Conservation (phyloP, 1,139 yeast species). For the Barnettozyma hawaiiensis region DNA sequence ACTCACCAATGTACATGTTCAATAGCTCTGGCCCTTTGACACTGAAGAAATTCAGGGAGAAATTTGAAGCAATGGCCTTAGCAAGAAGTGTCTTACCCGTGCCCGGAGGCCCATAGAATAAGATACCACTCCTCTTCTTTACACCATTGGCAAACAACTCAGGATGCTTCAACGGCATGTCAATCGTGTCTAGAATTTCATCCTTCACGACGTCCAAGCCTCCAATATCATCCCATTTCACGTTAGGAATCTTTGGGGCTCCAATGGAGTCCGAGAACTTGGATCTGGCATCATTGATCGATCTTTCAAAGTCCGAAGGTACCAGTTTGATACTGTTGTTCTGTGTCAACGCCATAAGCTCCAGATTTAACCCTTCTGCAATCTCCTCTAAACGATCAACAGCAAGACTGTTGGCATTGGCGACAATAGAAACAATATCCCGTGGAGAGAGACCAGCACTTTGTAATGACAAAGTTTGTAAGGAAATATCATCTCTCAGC, state of each 20-base stretch:
- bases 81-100: constrained; percentile 94
- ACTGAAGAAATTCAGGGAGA: constrained; percentile 87
- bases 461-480: constrained; percentile 63
- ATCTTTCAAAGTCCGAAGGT: constrained; percentile 61
- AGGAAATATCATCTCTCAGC: constrained; percentile 49
- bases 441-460: constrained; percentile 92
- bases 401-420: constrained; percentile 57
- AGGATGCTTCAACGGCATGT: constrained; percentile 91
- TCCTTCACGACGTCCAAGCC: constrained; percentile 85
- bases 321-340: constrained; percentile 53
- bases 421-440: constrained; percentile 69
- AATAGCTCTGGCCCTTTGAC: constrained; percentile 94
- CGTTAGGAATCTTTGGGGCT: constrained; percentile 93
- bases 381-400: constrained; percentile 39
- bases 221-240: constrained; percentile 93
- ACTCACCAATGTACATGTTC: constrained; percentile 97
- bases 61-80: constrained; percentile 93
- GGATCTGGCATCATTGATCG: constrained; percentile 78
- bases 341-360: constrained; percentile 27
- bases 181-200: constrained; percentile 91
- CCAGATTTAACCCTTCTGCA: constrained; percentile 21
- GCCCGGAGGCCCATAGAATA: constrained; percentile 97
- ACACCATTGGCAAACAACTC: constrained; percentile 82
- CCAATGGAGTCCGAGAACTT: constrained; percentile 93
- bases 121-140: constrained; percentile 88